Conservation (phyloP, 1,139 yeast species). For the Diutina sp. region DNA sequence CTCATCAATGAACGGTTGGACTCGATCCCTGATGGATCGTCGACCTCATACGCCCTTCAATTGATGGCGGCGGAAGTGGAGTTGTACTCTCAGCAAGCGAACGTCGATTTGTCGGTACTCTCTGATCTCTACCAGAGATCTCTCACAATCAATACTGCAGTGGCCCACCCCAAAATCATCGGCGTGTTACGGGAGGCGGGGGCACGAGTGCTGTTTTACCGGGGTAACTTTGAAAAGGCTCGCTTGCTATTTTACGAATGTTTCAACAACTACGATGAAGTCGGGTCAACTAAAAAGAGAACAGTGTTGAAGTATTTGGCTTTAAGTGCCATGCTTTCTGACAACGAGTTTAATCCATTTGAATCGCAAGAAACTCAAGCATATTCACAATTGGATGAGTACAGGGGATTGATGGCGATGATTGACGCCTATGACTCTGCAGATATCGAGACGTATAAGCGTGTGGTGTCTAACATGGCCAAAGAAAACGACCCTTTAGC, state of each 20-base stretch:
- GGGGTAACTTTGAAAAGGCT: constrained; percentile 49
- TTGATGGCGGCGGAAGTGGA: constrained; percentile 1
- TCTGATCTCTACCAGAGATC: constrained; percentile 38
- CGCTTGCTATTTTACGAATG: constrained; percentile 57
- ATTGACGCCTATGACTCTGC: constrained; percentile 20
- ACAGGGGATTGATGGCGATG: constrained; percentile 15
- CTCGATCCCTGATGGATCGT: background rate
- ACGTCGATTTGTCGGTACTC: constrained; percentile 10
- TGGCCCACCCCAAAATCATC: constrained; percentile 62
- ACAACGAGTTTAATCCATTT: constrained; percentile 56
- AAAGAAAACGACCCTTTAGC: constrained; percentile 12
- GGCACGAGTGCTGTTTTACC: constrained; percentile 53
- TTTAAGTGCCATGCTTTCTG: constrained; percentile 50
- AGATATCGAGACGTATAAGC: constrained; percentile 13
- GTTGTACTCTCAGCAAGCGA: background rate
- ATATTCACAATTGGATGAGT: constrained; percentile 25
- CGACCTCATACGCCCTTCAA: background rate
- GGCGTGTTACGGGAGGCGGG: constrained; percentile 70
- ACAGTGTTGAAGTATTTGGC: constrained; percentile 50
- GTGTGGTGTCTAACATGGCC: constrained; percentile 9
- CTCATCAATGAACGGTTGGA: background rate
- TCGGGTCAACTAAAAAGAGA: constrained; percentile 49
- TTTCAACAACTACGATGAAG: constrained; percentile 69
- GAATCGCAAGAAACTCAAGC: constrained; percentile 45
- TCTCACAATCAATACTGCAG: constrained; percentile 39